Evolutionary conservation across 148 eudicot species (phyloP), one percentile per base, ranked within the genome.

Genomic region (Beta vulgaris): DNA sequence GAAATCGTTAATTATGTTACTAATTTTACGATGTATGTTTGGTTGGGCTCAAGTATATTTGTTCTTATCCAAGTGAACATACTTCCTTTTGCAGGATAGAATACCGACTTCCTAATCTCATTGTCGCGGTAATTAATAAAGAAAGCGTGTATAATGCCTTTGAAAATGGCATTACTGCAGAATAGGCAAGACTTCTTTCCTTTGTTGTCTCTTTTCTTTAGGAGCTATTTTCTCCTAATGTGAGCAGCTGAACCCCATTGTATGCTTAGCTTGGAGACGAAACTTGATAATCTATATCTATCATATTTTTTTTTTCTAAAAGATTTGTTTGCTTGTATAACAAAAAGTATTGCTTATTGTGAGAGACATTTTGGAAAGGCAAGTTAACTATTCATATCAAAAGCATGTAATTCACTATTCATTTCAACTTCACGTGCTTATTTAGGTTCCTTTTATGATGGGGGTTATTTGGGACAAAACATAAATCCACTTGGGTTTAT

Each of bases 81-180:
- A 58, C 63, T 43, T 34, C 42, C 35, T 55, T 70, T 51, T 80
- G 71, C 96, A 95, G 97, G 87, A 76, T 95, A 72, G 98, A 95
- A 77, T 95, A 95, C 85, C 90, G 87, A 82, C 97, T 95, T 68
- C 98, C 97, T 44, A 95, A 95, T 77, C 93, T 95, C 73, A 87
- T 95, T 68, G 97, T 90, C 39, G 88, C 87, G 35, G 87, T 88
- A 6, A 95, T 95, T 55, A 92, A 81, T 39, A 92, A 95, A 82
- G 97, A 95, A 79, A 95, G 89, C 84, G 83, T 95, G 84, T 86
- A 86, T 54, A 84, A 77, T 83, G 98, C 98, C 69, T 95, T 92
- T 79, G 88, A 83, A 77, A 89, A 92, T 84, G 97, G 98, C 78
- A 95, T 95, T 73, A 87, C 85, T 51, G 85, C 93, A 19, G 98